phyloP scores from a whole-genome alignment of 2,329 filamentous ascomycete genomes.

The Pyrenophora graminea region DNA sequence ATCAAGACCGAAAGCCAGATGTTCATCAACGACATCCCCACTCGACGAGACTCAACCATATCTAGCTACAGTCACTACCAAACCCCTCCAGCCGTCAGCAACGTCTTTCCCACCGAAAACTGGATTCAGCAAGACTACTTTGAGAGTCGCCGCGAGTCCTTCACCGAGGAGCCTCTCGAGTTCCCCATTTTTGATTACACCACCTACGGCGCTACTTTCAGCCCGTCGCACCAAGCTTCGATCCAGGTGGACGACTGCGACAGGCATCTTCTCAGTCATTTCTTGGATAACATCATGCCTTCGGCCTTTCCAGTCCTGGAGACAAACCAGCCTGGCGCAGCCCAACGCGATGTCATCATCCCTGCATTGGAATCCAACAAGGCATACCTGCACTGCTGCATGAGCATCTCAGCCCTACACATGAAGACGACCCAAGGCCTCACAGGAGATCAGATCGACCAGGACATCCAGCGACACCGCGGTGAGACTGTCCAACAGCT shows the following conservation, averaged over 20 bases:
- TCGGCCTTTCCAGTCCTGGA: slow-evolving; percentile 92
- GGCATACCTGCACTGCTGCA: slow-evolving; percentile 91
- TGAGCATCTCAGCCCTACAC: slow-evolving; percentile 91
- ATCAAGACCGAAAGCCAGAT: slow-evolving; percentile 95
- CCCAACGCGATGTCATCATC: slow-evolving; percentile 80
- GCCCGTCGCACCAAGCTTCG: slow-evolving; percentile 67
- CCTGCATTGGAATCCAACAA: slow-evolving; percentile 89
- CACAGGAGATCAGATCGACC: slow-evolving; percentile 74
- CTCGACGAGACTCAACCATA: slow-evolving; percentile 81
- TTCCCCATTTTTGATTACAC: slow-evolving; percentile 84
- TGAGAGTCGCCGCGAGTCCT: slow-evolving; percentile 66
- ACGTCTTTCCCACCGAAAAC: slow-evolving; percentile 67
- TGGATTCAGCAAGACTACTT: slow-evolving; percentile 76
- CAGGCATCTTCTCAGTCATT: slow-evolving; percentile 84
- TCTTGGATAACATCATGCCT: slow-evolving; percentile 83
- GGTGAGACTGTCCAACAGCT: slow-evolving; percentile 85
- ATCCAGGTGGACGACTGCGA: slow-evolving; percentile 88
- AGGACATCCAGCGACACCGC: slow-evolving; percentile 89
- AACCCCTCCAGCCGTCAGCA: slow-evolving; percentile 72
- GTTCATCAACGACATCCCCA: slow-evolving; percentile 88
- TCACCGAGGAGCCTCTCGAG: slow-evolving; percentile 61
- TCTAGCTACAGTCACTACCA: slow-evolving; percentile 94
- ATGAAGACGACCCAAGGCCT: slow-evolving; percentile 76
- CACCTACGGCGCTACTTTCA: slow-evolving; percentile 62
- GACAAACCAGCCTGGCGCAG: slow-evolving; percentile 82